phyloP scores from a whole-genome alignment of 805 yeast genomes.

The Wilhelminamyces savonicus region DNA sequence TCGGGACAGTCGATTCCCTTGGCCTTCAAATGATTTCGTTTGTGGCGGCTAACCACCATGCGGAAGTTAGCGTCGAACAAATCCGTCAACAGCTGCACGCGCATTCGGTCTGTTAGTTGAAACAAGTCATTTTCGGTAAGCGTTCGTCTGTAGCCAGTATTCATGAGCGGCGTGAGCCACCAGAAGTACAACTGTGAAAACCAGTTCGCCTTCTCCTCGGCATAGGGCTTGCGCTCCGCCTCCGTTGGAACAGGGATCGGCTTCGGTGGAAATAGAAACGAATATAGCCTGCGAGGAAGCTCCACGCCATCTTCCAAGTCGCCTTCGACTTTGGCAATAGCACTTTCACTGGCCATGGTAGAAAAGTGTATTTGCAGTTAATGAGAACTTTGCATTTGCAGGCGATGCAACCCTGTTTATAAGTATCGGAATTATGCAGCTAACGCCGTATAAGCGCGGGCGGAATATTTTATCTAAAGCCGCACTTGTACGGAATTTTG shows the following conservation, averaged over 20 bases:
- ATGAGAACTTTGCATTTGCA: too few relatives aligned
- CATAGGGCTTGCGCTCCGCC: slow-evolving; percentile 1
- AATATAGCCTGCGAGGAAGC: too few relatives aligned
- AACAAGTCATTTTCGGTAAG: slow-evolving; percentile 3
- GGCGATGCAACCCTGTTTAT: too few relatives aligned
- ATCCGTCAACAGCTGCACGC: slow-evolving; percentile 1
- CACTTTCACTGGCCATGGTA: too few relatives aligned
- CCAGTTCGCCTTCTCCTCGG: slow-evolving; percentile 1
- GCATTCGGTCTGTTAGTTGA: slow-evolving; percentile 1
- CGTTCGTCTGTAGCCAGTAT: slow-evolving; percentile 5
- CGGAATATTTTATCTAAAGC: too few relatives aligned
- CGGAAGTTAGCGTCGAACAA: slow-evolving; percentile 1
- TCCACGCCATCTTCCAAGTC: too few relatives aligned
- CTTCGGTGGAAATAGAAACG: slow-evolving; percentile 3
- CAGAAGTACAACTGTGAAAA: slow-evolving; percentile 3
- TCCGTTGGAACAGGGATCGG: slow-evolving; percentile 4
- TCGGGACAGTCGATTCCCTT: not conserved
- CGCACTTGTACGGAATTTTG: too few relatives aligned
- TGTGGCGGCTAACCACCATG: not conserved
- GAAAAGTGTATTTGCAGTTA: not conserved
- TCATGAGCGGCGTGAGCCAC: slow-evolving; percentile 5
- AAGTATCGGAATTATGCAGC: too few relatives aligned
- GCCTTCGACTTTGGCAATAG: too few relatives aligned
- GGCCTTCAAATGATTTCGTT: not conserved
- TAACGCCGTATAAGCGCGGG: too few relatives aligned